A percentile compares a stretch with the other conserved stretches of the same genome.
phyloP scores from a whole-genome alignment of 345 rosid genomes.

The Camelina neglecta region DNA sequence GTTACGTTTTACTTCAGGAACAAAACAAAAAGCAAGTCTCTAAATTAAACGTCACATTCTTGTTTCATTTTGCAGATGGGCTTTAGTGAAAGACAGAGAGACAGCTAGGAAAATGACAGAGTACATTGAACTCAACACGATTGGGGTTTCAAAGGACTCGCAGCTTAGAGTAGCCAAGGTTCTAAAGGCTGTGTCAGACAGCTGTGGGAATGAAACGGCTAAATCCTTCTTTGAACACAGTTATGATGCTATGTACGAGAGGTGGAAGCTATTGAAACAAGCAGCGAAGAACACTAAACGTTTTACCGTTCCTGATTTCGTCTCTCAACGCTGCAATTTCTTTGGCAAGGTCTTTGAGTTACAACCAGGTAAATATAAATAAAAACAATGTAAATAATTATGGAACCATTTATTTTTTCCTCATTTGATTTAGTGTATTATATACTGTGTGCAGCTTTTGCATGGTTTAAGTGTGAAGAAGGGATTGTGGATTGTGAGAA shows the following conservation, averaged over 20 bases:
- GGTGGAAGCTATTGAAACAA: conserved; percentile 73
- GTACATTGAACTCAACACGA: conserved; percentile 78
- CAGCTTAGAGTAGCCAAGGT: conserved; percentile 87
- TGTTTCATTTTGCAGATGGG: conserved; percentile 66
- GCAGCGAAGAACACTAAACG: conserved; percentile 61
- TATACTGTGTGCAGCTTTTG: conserved; percentile 64
- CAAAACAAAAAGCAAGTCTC: not conserved
- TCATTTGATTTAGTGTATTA: conserved; percentile 11
- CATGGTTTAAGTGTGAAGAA: conserved; percentile 80
- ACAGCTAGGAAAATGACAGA: conserved; percentile 79
- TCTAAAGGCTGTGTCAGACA: conserved; percentile 59
- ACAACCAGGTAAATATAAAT: conserved; percentile 63
- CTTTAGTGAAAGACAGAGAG: conserved; percentile 70
- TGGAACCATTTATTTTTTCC: not conserved
- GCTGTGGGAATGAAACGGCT: conserved; percentile 43
- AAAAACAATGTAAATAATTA: not conserved
- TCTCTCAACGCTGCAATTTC: conserved; percentile 63
- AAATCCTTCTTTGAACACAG: conserved; percentile 64
- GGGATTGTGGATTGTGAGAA: conserved; percentile 68
- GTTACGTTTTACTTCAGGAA: not conserved
- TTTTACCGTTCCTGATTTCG: conserved; percentile 68
- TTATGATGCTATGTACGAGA: conserved; percentile 53
- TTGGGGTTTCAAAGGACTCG: conserved; percentile 91
- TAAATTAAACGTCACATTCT: not conserved
- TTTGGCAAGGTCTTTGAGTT: conserved; percentile 51